These are phyloP conservation scores for Fonsecaea multimorphosa DNA, from an alignment of 2,329 filamentous ascomycete species.

Conservation along the genomic window DNA sequence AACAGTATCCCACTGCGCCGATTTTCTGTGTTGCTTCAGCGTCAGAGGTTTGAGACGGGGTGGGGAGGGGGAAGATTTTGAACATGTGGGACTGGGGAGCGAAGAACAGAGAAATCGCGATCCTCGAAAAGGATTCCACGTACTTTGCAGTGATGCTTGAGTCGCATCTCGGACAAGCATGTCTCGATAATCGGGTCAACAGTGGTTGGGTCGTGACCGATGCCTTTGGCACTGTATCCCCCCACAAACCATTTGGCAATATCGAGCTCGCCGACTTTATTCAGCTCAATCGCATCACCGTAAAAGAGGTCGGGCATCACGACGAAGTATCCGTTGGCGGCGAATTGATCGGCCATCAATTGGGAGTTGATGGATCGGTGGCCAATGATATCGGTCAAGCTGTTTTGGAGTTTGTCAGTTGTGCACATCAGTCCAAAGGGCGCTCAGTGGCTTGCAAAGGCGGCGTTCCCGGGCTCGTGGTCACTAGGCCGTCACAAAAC, in stretches of 20 bases:
- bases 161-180: constrained; percentile 48
- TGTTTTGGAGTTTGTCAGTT: not conserved
- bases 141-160: constrained; percentile 18
- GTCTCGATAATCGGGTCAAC: constrained; percentile 61
- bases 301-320: constrained; percentile 74
- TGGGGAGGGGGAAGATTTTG: not conserved
- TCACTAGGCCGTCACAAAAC: not conserved
- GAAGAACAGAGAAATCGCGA: not conserved
- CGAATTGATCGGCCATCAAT: constrained; percentile 75
- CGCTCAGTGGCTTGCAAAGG: not conserved
- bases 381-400: constrained; percentile 63
- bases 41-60: constrained; percentile 23
- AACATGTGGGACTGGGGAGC: too few relatives aligned
- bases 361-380: constrained; percentile 62
- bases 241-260: constrained; percentile 31
- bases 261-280: constrained; percentile 58
- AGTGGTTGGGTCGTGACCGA: constrained; percentile 47
- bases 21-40: constrained; percentile 30
- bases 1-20: constrained; percentile 40
- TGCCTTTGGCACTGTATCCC: constrained; percentile 24
- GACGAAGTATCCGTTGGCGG: constrained; percentile 70
- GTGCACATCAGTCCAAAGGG: not conserved
- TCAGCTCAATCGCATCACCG: constrained; percentile 66
- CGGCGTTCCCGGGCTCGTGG: too few relatives aligned
- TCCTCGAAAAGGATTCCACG: not conserved